phyloP scores from a whole-genome alignment of 345 rosid genomes.

The Camelina laxa region DNA sequence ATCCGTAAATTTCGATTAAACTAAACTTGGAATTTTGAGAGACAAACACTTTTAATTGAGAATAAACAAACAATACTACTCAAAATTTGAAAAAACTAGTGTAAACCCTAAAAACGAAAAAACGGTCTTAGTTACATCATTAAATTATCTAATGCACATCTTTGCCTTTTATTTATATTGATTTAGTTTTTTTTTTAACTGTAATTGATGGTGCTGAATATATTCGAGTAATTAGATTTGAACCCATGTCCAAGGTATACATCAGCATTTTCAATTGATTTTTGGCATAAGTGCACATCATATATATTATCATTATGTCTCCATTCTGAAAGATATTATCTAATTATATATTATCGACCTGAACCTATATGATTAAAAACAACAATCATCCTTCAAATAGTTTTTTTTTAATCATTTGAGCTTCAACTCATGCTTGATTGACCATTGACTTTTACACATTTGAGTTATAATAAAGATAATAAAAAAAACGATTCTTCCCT shows the following conservation, averaged over 20 bases:
- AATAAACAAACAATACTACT: too few relatives aligned
- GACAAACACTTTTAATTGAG: too few relatives aligned
- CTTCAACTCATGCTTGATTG: conserved; percentile 42
- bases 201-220: neutral
- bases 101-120: too few relatives aligned
- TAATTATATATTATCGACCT: conserved; percentile 40
- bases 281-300: conserved; percentile 31
- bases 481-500: neutral
- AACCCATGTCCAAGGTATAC: neutral
- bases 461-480: too few relatives aligned
- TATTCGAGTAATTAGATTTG: neutral
- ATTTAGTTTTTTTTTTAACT: conserved; percentile 10
- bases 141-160: neutral
- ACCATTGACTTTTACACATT: conserved; percentile 40
- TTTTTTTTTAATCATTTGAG: conserved; percentile 38
- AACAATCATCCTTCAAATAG: conserved; percentile 29
- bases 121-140: too few relatives aligned
- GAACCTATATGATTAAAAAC: conserved; percentile 24
- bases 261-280: conserved; percentile 5
- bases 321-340: conserved; percentile 32
- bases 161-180: neutral
- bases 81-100: too few relatives aligned
- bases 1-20: too few relatives aligned
- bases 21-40: too few relatives aligned
- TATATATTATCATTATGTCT: conserved; percentile 31